Base-by-base conservation (phyloP, 1,284 basidiomycete species). In the Cystobasidium slooffiae region DNA sequence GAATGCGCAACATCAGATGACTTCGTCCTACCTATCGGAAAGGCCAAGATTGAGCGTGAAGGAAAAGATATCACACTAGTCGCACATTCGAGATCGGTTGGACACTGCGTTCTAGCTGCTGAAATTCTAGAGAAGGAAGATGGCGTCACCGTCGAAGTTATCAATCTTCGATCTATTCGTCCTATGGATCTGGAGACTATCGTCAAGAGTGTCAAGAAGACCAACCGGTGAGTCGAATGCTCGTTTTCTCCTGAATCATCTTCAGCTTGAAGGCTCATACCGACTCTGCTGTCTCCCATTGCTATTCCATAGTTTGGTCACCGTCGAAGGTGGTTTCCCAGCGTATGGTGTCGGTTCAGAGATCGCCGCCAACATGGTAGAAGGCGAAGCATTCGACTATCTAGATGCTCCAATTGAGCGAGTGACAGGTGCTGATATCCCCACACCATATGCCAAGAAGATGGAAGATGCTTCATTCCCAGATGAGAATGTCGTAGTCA, bases 291-390 rank as follows among this genome's bases (percentile, higher is more conserved):
- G 16, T 43, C 39, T 39, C 43, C 31, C 41, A 24, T 12, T 1
- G n/a, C 31, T 18, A 14, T 18, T 10, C 16, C 74, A 65, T 75
- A 92, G 91, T 77, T 87, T 99, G 76, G 86, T 99, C 75, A 93
- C 92, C 72, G 94, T 95, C 75, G 97, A 99, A 85, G 94, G 94
- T 84, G 97, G 97, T 68, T 99, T 97, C 93, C 97, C 97, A 61
- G 90, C 88, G 63, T 99, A 98, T 83, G 94, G 97, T 85, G 94
- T 99, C 72, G 96, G 96, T 77, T 94, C 93, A 80, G 97, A 99
- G 85, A 97, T 99, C 61, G 75, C 76, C 8, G 78, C 78, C 46
- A 81, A 82, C 52, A 80, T 83, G 75, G 81, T 95, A 77, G 96
- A 99, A 87, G 94, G 92, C 80, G 91, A 95, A 79, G 94, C 93